These are phyloP conservation scores for Penium margaritaceum DNA, from an alignment of 139 green algal species.

Conservation along the genomic window DNA sequence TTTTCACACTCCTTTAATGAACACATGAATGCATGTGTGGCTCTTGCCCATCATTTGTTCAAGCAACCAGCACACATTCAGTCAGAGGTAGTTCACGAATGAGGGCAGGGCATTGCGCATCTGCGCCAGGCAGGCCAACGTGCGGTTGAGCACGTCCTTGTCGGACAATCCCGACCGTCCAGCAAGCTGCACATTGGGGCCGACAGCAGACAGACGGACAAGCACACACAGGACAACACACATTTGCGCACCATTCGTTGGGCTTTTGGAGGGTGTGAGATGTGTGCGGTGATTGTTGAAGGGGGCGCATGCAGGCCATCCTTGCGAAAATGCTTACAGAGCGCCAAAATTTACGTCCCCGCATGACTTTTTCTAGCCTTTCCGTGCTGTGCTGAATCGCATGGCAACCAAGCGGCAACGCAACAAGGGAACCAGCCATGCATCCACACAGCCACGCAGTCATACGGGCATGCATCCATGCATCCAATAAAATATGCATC, in stretches of 20 bases:
- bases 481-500: too few relatives aligned
- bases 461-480: too few relatives aligned
- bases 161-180: not conserved
- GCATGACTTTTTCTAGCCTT: too few relatives aligned
- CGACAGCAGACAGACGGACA: not conserved
- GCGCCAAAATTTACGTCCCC: too few relatives aligned
- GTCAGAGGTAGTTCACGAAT: conserved; percentile 11
- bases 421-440: not conserved
- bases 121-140: conserved; percentile 6
- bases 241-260: not conserved
- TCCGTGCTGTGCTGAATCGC: too few relatives aligned
- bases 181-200: not conserved
- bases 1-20: too few relatives aligned
- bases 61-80: too few relatives aligned
- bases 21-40: too few relatives aligned
- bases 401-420: not conserved
- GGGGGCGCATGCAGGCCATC: not conserved
- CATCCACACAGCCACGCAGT: not conserved
- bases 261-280: not conserved
- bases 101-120: conserved; percentile 18
- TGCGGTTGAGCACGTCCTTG: not conserved
- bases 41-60: too few relatives aligned
- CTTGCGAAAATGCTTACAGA: too few relatives aligned
- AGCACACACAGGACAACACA: not conserved
- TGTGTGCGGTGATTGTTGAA: not conserved